Percentiles rank a stretch among this genome's conserved stretches.
These are phyloP conservation scores for Trichosporon faecale DNA, from an alignment of 1,284 basidiomycete species.

Conservation along the genomic window DNA sequence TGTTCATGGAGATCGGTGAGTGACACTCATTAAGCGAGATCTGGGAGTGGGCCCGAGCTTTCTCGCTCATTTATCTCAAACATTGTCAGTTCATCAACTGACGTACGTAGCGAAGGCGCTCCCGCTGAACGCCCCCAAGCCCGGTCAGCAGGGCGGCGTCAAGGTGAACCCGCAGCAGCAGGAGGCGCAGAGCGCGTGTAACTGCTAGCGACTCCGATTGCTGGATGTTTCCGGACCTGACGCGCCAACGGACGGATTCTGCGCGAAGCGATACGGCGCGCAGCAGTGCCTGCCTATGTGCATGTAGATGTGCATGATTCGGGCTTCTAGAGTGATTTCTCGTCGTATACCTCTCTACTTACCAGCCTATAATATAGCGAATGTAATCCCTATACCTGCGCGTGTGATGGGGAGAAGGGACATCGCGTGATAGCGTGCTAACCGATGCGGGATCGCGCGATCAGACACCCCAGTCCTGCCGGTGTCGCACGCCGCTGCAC, in stretches of 20 bases:
- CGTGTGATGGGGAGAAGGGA: no score
- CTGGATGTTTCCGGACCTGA: conserved; percentile 4
- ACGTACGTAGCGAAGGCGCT: conserved; percentile 42
- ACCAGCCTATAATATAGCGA: conserved; percentile 1
- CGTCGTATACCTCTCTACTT: background rate
- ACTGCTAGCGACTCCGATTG: conserved; percentile 9
- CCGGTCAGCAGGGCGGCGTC: conserved; percentile 32
- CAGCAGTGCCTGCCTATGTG: background rate
- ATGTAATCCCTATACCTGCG: background rate
- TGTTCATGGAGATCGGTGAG: conserved; percentile 73
- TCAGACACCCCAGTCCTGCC: background rate
- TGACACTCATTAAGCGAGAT: conserved; percentile 10
- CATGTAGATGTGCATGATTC: background rate
- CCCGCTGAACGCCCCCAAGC: conserved; percentile 37
- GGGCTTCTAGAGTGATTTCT: background rate
- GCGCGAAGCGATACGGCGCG: background rate
- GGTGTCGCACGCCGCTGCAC: no score
- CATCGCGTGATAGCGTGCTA: background rate
- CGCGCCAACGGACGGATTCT: background rate
- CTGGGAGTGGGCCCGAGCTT: background rate
- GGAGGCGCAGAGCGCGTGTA: conserved; percentile 23
- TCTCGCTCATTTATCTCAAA: background rate
- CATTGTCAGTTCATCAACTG: conserved; percentile 1
- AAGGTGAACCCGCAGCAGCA: conserved; percentile 31
- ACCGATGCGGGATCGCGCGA: background rate